phyloP scores from a whole-genome alignment of 495 filamentous ascomycete genomes.

The Daldinia concentrica region DNA sequence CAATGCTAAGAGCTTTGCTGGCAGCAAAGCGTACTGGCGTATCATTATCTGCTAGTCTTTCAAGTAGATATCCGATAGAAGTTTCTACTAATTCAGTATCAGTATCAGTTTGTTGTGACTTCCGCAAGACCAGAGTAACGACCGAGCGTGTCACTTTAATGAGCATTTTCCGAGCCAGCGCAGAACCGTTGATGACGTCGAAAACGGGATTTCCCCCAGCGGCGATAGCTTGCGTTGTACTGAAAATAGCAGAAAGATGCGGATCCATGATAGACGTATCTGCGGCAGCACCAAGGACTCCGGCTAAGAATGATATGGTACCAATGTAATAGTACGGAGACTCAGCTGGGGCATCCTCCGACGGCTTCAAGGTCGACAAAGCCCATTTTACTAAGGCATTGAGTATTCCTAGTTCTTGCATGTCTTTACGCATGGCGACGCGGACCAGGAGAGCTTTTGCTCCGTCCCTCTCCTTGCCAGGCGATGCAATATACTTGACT shows the following conservation, averaged over 20 bases:
- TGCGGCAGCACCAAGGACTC: constrained; percentile 65
- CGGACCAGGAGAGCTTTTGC: constrained; percentile 83
- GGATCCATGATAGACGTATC: constrained; percentile 62
- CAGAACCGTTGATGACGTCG: constrained; percentile 67
- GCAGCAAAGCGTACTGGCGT: constrained; percentile 89
- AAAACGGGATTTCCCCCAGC: constrained; percentile 52
- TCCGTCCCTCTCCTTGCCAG: constrained; percentile 89
- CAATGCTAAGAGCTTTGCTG: constrained; percentile 89
- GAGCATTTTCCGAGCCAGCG: constrained; percentile 77
- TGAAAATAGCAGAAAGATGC: constrained; percentile 56
- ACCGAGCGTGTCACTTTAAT: constrained; percentile 85
- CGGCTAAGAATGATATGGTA: constrained; percentile 78
- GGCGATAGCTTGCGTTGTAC: constrained; percentile 59
- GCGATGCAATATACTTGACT: constrained; percentile 71
- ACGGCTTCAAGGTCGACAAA: constrained; percentile 62
- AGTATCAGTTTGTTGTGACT: constrained; percentile 51
- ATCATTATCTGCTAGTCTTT: constrained; percentile 78
- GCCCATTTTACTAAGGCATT: constrained; percentile 73
- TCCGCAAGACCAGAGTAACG: constrained; percentile 67
- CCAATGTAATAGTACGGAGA: constrained; percentile 71
- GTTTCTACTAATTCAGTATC: constrained; percentile 71
- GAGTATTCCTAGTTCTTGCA: constrained; percentile 80
- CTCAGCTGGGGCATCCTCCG: constrained; percentile 34
- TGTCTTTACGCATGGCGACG: constrained; percentile 83
- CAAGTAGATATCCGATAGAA: constrained; percentile 75